A percentile compares a stretch with the other conserved stretches of the same genome.
phyloP scores from a whole-genome alignment of 352 stramenopile species.

The Hyphochytrium catenoides region DNA sequence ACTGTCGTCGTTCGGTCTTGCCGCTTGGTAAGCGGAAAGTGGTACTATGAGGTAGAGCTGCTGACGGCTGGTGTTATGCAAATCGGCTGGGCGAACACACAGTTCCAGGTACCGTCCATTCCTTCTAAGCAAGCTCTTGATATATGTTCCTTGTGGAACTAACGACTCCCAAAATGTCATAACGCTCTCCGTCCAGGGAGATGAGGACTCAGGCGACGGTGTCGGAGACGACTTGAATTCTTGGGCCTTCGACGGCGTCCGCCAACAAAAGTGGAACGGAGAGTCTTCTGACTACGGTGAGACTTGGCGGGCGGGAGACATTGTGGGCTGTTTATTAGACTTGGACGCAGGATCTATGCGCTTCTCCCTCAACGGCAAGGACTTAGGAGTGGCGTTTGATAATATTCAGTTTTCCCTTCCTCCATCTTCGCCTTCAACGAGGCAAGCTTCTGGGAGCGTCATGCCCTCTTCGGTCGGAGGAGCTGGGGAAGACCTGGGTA shows the following conservation, averaged over 20 bases:
- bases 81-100: constrained; percentile 64
- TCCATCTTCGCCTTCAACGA: too few species aligned
- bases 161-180: too few species aligned
- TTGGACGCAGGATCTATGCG: constrained; percentile 30
- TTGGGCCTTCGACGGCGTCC: constrained; percentile 66
- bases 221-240: constrained; percentile 66
- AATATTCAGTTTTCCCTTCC: too few species aligned
- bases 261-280: constrained; percentile 50
- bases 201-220: constrained; percentile 53
- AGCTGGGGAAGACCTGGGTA: constrained; percentile 6
- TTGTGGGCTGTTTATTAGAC: constrained; percentile 64
- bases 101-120: too few species aligned
- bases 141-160: too few species aligned
- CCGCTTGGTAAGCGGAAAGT: too few species aligned
- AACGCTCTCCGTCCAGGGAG: too few species aligned
- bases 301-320: constrained; percentile 45
- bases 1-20: too few species aligned
- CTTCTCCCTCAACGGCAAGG: constrained; percentile 58
- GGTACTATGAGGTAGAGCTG: constrained; percentile 70
- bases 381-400: constrained; percentile 28
- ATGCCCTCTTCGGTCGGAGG: too few species aligned
- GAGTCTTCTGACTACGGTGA: constrained; percentile 28
- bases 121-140: too few species aligned
- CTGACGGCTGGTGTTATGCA: constrained; percentile 66
- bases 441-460: too few species aligned